These are phyloP conservation scores for Rosa lucieae DNA, from an alignment of 306 rosid species.

Conservation along the genomic window DNA sequence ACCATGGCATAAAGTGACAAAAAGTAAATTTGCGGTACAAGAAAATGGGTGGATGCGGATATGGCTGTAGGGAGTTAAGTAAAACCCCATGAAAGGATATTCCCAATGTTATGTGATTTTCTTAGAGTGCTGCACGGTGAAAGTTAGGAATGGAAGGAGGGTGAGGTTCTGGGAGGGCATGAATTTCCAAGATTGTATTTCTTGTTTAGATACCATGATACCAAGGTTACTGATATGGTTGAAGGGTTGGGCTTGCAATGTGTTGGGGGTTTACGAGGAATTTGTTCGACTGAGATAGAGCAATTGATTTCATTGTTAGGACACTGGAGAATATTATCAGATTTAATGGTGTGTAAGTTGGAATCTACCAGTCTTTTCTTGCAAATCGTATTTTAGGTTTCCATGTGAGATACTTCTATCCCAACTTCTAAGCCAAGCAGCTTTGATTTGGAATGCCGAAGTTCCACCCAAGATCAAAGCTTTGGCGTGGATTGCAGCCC, in stretches of 20 bases:
- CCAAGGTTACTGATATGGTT: too few relatives aligned
- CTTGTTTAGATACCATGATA: background rate
- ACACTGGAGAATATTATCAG: too few relatives aligned
- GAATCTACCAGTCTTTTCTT: background rate
- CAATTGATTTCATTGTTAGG: background rate
- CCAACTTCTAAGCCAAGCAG: background rate
- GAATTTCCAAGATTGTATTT: too few relatives aligned
- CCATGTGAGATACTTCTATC: background rate
- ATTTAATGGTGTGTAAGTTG: background rate
- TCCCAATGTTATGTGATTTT: background rate
- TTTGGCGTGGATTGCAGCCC: background rate
- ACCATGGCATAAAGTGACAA: background rate
- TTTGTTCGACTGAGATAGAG: background rate
- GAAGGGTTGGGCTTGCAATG: too few relatives aligned
- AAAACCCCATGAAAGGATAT: background rate
- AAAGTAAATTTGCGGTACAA: background rate
- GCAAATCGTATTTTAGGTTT: background rate
- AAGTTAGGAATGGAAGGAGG: background rate
- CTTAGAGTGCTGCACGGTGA: background rate
- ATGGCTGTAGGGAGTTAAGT: background rate
- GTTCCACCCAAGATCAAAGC: background rate
- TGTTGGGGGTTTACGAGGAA: background rate
- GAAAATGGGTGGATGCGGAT: background rate
- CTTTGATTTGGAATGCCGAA: background rate
- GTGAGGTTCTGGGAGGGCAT: background rate